Conservation (phyloP, 129 eudicot genomes). For the Dittrichia graveolens region DNA sequence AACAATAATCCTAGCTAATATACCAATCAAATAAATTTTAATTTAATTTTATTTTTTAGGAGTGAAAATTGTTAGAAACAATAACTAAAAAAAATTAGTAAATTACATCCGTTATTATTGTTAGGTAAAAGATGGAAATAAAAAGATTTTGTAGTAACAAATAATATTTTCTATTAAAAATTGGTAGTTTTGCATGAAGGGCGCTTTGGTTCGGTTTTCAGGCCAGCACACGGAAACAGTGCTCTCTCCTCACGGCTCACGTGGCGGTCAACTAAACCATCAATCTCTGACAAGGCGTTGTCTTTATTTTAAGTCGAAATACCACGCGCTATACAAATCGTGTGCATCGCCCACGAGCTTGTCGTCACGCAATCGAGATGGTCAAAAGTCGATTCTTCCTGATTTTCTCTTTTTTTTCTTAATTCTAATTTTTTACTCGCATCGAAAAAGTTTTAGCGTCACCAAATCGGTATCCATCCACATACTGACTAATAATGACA, state of each 20-base stretch:
- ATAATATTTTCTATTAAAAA: too few species aligned
- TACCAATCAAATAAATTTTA: too few species aligned
- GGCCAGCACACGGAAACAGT: not conserved
- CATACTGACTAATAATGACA: not conserved
- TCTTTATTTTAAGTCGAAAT: not conserved
- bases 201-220: not conserved
- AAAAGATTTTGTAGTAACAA: too few species aligned
- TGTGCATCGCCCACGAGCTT: slow-evolving; percentile 40
- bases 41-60: too few species aligned
- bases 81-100: too few species aligned
- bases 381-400: slow-evolving; percentile 27
- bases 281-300: slow-evolving; percentile 22
- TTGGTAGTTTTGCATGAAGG: too few species aligned
- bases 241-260: not conserved
- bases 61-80: too few species aligned
- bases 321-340: slow-evolving; percentile 21
- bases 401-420: not conserved
- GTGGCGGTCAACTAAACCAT: slow-evolving; percentile 20
- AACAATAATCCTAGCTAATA: too few species aligned
- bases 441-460: slow-evolving; percentile 32
- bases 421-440: not conserved
- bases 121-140: too few species aligned
- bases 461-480: slow-evolving; percentile 12
- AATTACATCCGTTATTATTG: too few species aligned
- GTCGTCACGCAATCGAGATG: slow-evolving; percentile 33